Percentiles rank a stretch among this genome's conserved stretches.
These are phyloP conservation scores for Leccinum discolor DNA, from an alignment of 1,284 basidiomycete species.

Conservation along the genomic window DNA sequence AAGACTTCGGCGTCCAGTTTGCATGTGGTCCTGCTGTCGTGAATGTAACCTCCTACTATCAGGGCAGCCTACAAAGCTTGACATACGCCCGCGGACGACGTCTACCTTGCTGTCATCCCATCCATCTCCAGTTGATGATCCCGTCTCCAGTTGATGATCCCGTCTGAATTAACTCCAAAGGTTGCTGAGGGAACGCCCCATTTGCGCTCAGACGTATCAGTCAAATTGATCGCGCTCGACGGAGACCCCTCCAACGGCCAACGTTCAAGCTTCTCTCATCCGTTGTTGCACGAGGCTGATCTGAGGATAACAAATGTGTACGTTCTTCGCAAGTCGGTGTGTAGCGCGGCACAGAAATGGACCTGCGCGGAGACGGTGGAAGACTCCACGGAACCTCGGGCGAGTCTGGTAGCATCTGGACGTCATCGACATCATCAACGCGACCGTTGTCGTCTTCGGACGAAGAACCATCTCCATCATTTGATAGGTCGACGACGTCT, in stretches of 20 bases:
- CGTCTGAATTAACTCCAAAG: constrained; percentile 2
- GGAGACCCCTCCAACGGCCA: background rate
- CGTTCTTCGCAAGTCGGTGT: constrained; percentile 44
- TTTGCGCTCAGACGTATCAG: constrained; percentile 2
- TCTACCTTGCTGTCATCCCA: background rate
- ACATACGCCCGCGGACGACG: constrained; percentile 4
- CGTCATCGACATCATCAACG: constrained; percentile 31
- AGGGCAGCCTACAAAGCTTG: background rate
- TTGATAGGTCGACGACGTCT: constrained; percentile 44
- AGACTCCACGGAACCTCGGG: constrained; percentile 32
- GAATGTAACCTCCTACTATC: constrained; percentile 1
- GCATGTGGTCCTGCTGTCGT: background rate
- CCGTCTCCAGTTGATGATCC: background rate
- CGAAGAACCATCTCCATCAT: constrained; percentile 35
- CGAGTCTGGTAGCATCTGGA: constrained; percentile 24
- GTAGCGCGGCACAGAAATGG: constrained; percentile 55
- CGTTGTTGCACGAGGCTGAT: constrained; percentile 19
- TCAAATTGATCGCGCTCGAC: background rate
- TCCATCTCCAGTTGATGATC: too few species aligned
- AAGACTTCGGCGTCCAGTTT: background rate
- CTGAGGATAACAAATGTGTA: constrained; percentile 24
- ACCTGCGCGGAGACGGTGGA: constrained; percentile 44
- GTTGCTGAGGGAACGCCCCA: constrained; percentile 5
- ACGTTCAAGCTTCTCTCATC: constrained; percentile 33
- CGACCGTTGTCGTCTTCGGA: constrained; percentile 24